Percentiles rank a stretch among this genome's conserved stretches.
phyloP scores from a whole-genome alignment of 768 basidiomycete genomes.

The Epithele typhae region DNA sequence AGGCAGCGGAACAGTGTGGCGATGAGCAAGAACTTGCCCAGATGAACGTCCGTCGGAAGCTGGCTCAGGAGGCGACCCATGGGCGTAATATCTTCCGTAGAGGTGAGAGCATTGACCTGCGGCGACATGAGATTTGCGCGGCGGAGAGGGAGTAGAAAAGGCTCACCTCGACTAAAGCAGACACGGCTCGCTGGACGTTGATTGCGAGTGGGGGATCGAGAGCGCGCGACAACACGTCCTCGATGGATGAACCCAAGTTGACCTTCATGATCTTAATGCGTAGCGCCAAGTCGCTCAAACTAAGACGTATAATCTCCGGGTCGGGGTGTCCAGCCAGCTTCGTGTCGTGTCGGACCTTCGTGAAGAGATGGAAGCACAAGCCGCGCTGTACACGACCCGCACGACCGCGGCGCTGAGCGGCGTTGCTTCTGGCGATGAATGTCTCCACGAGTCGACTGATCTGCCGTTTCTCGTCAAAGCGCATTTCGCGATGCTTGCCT shows the following conservation, averaged over 20 bases:
- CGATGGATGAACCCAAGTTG: slow-evolving; percentile 78
- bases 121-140: not conserved
- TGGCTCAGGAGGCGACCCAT: slow-evolving; percentile 89
- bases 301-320: slow-evolving; percentile 93
- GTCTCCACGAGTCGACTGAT: slow-evolving; percentile 89
- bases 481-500: slow-evolving; percentile 93
- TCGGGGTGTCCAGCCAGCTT: slow-evolving; percentile 85
- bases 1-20: slow-evolving; percentile 85
- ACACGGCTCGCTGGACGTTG: slow-evolving; percentile 89
- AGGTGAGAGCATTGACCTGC: slow-evolving; percentile 82
- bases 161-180: slow-evolving; percentile 81
- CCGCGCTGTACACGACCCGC: slow-evolving; percentile 90
- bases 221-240: slow-evolving; percentile 83
- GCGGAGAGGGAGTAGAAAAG: not conserved
- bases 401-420: slow-evolving; percentile 82
- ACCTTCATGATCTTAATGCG: slow-evolving; percentile 94
- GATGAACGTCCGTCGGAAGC: slow-evolving; percentile 92
- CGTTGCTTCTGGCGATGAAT: slow-evolving; percentile 88
- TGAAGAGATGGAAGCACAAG: slow-evolving; percentile 94
- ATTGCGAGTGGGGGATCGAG: slow-evolving; percentile 83
- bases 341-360: slow-evolving; percentile 78
- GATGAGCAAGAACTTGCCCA: slow-evolving; percentile 88
- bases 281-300: slow-evolving; percentile 85
- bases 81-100: slow-evolving; percentile 86
- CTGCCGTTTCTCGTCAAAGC: slow-evolving; percentile 96